Evolutionary conservation across 805 yeast genomes (phyloP).

Genomic region (Candida patagonica): DNA sequence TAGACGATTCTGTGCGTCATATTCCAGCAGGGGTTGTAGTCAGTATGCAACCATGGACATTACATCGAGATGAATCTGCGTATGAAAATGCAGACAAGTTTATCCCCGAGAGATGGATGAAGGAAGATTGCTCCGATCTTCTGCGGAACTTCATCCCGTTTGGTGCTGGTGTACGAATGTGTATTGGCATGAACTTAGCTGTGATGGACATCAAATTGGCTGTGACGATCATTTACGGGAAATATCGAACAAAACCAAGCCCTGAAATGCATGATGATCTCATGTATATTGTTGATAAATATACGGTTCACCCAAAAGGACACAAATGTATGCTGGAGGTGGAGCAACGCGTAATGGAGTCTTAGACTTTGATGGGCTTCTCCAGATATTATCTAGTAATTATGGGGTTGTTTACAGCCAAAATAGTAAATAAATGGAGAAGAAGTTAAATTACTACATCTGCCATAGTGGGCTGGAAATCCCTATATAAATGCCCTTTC

Average conservation of each 20-base stretch:
- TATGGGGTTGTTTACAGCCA: too few relatives aligned
- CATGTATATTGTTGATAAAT: slow-evolving; percentile 50
- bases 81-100: slow-evolving; percentile 46
- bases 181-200: slow-evolving; percentile 64
- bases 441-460: too few relatives aligned
- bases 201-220: slow-evolving; percentile 54
- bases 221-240: slow-evolving; percentile 39
- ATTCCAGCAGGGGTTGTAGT: slow-evolving; percentile 49
- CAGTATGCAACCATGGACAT: slow-evolving; percentile 57
- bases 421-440: too few relatives aligned
- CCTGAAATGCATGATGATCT: slow-evolving; percentile 32
- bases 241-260: slow-evolving; percentile 12
- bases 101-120: slow-evolving; percentile 55
- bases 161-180: slow-evolving; percentile 68
- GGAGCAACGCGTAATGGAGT: too few relatives aligned
- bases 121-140: slow-evolving; percentile 33
- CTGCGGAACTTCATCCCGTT: slow-evolving; percentile 52
- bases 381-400: too few relatives aligned
- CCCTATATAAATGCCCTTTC: too few relatives aligned
- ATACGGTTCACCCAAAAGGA: slow-evolving; percentile 42
- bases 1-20: slow-evolving; percentile 11
- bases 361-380: too few relatives aligned
- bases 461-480: too few relatives aligned
- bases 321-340: slow-evolving; percentile 46
- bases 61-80: slow-evolving; percentile 43